Percentiles rank a stretch among this genome's conserved stretches.
These are phyloP conservation scores for Diaporthe capsici DNA, from an alignment of 2,329 filamentous ascomycete genomes.

Conservation along the genomic window DNA sequence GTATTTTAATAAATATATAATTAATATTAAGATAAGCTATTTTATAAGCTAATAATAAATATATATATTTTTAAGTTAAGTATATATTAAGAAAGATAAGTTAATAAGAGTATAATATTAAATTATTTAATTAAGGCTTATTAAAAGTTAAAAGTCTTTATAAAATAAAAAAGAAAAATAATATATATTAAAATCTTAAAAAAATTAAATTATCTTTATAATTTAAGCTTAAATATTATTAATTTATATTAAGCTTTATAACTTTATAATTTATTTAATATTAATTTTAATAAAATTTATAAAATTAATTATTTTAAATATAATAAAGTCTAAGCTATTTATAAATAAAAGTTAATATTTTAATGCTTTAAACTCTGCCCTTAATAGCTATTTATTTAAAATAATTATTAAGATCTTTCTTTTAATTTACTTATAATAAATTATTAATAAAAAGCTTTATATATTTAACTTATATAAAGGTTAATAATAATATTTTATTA, in stretches of 20 bases:
- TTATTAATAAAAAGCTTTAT: neutral
- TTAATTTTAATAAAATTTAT: too few relatives aligned
- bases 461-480: neutral
- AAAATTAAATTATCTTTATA: neutral
- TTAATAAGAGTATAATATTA: too few relatives aligned
- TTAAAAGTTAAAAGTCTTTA: neutral
- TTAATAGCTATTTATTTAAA: neutral
- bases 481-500: neutral
- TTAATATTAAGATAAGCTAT: neutral
- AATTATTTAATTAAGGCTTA: too few relatives aligned
- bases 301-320: neutral
- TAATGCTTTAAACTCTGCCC: neutral
- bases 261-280: neutral
- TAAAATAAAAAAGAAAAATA: neutral
- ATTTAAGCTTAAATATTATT: too few relatives aligned
- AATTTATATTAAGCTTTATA: neutral
- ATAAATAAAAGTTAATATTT: neutral
- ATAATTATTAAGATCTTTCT: neutral
- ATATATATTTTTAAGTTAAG: too few relatives aligned
- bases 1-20: neutral
- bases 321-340: neutral
- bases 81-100: too few relatives aligned
- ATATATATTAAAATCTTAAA: neutral
- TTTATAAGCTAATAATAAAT: too few relatives aligned
- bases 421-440: neutral